phyloP scores from a whole-genome alignment of 441 rosid species.

The Gossypium aridum region DNA sequence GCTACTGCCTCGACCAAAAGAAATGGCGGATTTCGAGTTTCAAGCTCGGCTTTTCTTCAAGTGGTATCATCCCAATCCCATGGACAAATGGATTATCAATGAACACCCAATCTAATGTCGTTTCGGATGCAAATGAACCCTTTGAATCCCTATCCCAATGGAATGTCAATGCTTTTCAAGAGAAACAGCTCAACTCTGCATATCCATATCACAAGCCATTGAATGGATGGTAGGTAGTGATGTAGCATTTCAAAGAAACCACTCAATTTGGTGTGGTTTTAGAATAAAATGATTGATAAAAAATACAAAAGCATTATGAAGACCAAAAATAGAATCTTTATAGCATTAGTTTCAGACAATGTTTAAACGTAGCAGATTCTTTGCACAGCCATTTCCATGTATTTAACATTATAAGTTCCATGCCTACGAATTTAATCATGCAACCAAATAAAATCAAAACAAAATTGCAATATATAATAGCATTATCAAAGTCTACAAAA shows the following conservation, averaged over 20 bases:
- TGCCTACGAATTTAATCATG: not conserved
- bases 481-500: not conserved
- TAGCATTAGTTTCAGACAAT: not conserved
- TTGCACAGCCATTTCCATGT: not conserved
- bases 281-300: not conserved
- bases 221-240: not conserved
- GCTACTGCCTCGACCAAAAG: not conserved
- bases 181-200: not conserved
- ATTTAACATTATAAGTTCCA: not conserved
- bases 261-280: not conserved
- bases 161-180: not conserved
- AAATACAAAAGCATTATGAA: not conserved
- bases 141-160: not conserved
- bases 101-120: too few species aligned
- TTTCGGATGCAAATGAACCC: too few species aligned
- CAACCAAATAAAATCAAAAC: not conserved
- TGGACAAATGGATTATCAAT: too few species aligned
- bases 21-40: not conserved
- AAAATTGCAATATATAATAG: conserved; percentile 1
- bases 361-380: not conserved
- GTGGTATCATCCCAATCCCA: too few species aligned
- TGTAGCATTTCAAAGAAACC: not conserved
- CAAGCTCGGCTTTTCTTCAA: not conserved
- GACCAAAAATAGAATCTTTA: not conserved
- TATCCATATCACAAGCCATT: not conserved